Evolutionary conservation across 495 filamentous ascomycete genomes (phyloP), one percentile per base, ranked within the genome.

Genomic region (Hypoxylon fragiforme): DNA sequence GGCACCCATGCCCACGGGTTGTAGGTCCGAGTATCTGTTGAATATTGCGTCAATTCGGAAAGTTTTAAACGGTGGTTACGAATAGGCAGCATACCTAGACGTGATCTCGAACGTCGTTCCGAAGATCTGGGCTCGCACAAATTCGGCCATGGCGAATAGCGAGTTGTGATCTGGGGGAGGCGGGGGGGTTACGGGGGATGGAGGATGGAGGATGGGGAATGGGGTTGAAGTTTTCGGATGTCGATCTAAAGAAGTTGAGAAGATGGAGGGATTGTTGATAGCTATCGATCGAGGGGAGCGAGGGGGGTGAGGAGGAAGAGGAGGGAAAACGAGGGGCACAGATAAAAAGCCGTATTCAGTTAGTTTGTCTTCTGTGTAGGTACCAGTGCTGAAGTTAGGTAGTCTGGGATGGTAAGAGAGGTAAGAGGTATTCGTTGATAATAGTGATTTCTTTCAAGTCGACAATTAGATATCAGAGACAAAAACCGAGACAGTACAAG

Each of bases 81-180:
- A 40, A 46, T 28, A 26, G 50, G 28, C 37, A 38, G 52, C 76
- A 63, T 82, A 96, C 92, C 94, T 87, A 79, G 92, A 97, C 56
- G 94, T 98, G 75, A 98, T 98, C 82, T 98, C 94, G 66, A 98
- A 98, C 57, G 94, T 97, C 43, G 95, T 97, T 71, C 94, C 95
- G 69, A 98, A 98, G 72, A 98, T 97, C 84, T 96, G 91, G 67
- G 94, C 92, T 71, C 94, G 89, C 64, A 97, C 91, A 77, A 98
- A 98, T 85, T 97, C 94, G 69, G 92, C 92, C 92, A 97, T 96
- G 62, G 67, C 80, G 71, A 66, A 50, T 49, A 44, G 44, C 44
- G 39, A 38, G 35, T 19, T 43, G 32, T 13, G 31, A 41, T 64
- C 42, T 47, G 48, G 44, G 28, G 19, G 21, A 16, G 44, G 15